Percentiles rank a stretch among this genome's conserved stretches.
phyloP scores from a whole-genome alignment of 164 flowering plant genomes.

The Santalum album region DNA sequence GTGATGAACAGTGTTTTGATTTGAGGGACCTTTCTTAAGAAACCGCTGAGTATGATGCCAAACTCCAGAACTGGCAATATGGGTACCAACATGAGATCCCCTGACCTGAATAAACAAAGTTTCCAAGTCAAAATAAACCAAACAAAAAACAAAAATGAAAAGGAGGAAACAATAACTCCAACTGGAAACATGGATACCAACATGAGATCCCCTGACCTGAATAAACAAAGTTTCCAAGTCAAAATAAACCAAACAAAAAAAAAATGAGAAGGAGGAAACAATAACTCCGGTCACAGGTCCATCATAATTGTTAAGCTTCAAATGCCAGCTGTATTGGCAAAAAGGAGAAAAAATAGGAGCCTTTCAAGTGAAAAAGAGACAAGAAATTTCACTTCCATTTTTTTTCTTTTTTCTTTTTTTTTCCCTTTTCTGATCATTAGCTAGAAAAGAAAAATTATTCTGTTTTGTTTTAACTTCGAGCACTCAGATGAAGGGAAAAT shows the following conservation, averaged over 20 bases:
- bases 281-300: constrained; percentile 40
- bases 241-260: background rate
- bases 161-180: constrained; percentile 55
- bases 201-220: constrained; percentile 86
- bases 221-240: constrained; percentile 11
- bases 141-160: too few species aligned
- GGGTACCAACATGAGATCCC: constrained; percentile 86
- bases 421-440: too few species aligned
- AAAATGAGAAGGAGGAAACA: too few species aligned
- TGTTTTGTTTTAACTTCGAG: too few species aligned
- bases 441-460: too few species aligned
- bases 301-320: background rate
- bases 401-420: too few species aligned
- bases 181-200: constrained; percentile 78
- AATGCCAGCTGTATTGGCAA: too few species aligned
- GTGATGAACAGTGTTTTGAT: constrained; percentile 55
- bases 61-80: constrained; percentile 80
- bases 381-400: too few species aligned
- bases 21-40: constrained; percentile 54
- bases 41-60: constrained; percentile 90
- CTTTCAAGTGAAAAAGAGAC: too few species aligned
- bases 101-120: constrained; percentile 47
- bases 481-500: too few species aligned
- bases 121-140: background rate
- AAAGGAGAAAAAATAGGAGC: too few species aligned